Conservation (phyloP, 768 basidiomycete species). For the button mushroom (Agaricus bisporus) region DNA sequence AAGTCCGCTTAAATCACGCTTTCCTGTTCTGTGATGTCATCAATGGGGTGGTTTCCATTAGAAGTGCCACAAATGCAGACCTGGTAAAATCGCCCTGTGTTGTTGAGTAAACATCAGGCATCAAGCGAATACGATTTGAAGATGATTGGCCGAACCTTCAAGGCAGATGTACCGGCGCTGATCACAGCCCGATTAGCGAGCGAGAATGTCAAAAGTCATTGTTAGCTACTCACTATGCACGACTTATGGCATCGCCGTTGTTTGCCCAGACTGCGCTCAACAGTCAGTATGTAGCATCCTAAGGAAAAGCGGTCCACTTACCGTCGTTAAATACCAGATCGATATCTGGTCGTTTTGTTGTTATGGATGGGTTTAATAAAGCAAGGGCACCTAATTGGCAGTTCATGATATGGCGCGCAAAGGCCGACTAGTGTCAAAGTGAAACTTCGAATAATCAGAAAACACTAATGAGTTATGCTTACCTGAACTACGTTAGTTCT, state of each 20-base stretch:
- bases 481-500: constrained; percentile 94
- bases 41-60: neutral
- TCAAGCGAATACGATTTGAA: constrained; percentile 2
- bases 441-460: neutral
- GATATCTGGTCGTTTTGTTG: constrained; percentile 51
- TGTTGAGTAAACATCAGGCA: neutral
- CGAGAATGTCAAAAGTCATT: neutral
- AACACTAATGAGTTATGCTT: constrained; percentile 10
- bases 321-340: constrained; percentile 80
- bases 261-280: constrained; percentile 82
- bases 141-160: constrained; percentile 58
- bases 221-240: constrained; percentile 60
- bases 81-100: constrained; percentile 81
- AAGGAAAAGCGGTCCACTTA: constrained; percentile 20
- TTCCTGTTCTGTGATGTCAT: constrained; percentile 68
- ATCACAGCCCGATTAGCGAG: constrained; percentile 3
- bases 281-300: neutral
- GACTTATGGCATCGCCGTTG: constrained; percentile 92
- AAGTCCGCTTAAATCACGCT: constrained; percentile 86
- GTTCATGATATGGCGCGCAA: constrained; percentile 78
- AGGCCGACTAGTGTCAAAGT: constrained; percentile 63
- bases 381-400: constrained; percentile 72
- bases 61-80: constrained; percentile 28
- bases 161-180: constrained; percentile 91
- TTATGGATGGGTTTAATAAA: constrained; percentile 45